Conservation (phyloP, 352 stramenopile genomes). For the Pythium folliculosum region DNA sequence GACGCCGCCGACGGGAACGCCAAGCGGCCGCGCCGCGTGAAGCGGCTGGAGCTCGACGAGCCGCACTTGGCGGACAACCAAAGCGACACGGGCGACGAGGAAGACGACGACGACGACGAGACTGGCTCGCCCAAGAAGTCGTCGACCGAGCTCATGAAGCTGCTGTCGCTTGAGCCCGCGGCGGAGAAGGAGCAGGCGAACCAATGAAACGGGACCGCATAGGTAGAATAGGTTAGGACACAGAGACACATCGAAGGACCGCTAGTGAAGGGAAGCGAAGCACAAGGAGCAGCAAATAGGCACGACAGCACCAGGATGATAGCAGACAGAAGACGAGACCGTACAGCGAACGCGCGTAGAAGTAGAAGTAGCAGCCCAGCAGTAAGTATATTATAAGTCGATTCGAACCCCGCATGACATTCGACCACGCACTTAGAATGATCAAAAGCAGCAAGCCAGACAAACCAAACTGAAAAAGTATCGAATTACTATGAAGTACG, state of each 20-base stretch:
- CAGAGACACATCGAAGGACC: not conserved
- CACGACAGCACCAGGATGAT: not conserved
- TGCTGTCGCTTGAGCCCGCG: slow-evolving; percentile 46
- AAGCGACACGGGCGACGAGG: slow-evolving; percentile 38
- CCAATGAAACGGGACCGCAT: not conserved
- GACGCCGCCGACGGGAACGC: slow-evolving; percentile 27
- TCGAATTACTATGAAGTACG: not conserved
- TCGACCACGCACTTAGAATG: no score
- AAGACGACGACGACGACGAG: slow-evolving; percentile 34
- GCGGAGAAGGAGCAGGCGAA: not conserved
- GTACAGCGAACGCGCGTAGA: slow-evolving; percentile 6
- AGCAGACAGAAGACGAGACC: not conserved
- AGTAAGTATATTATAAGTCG: slow-evolving; percentile 11
- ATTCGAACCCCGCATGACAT: not conserved
- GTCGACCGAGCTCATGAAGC: slow-evolving; percentile 50
- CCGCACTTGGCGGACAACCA: slow-evolving; percentile 28
- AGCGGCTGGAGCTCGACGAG: slow-evolving; percentile 21
- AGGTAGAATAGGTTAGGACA: slow-evolving; percentile 8
- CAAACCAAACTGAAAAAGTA: not conserved
- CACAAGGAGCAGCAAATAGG: not conserved
- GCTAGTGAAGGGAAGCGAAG: slow-evolving; percentile 3
- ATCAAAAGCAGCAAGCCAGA: not conserved
- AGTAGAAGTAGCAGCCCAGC: slow-evolving; percentile 3
- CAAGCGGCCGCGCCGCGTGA: slow-evolving; percentile 10
- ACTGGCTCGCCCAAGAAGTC: slow-evolving; percentile 22